Base-by-base conservation (phyloP, 495 filamentous ascomycete genomes). In the Xylaria longipes region DNA sequence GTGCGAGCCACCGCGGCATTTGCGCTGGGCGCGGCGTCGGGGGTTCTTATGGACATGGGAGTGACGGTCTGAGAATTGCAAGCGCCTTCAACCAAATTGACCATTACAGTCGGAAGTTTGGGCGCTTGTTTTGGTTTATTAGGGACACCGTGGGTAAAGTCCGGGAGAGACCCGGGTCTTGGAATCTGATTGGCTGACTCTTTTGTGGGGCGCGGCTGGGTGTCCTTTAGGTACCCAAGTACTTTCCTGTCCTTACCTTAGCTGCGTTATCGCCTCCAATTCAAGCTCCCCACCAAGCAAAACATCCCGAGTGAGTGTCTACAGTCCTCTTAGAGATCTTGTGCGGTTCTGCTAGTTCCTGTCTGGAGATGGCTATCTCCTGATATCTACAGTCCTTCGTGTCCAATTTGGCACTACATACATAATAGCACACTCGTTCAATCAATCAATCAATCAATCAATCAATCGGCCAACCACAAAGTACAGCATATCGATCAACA, bases 41-140 rank as follows among this genome's bases (percentile, higher is more conserved):
- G 80, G 83, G 81, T 82, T 84, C 84, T 82, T 57, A 84, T 81
- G 84, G 82, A 76, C 74, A 81, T 83, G 83, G 82, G 79, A 73
- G 58, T 76, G 80, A 78, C 76, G 68, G 69, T 72, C 68, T 66
- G 79, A 82, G 80, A 82, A 82, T 81, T 79, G 78, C 76, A 78
- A 82, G 83, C 77, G 84, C 77, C 84, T 86, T 80, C 83, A 61
- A 70, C 81, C 79, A 78, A 78, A 57, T 77, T 77, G 78, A 85
- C 84, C 84, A 87, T 82, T 80, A 87, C 84, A 87, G 84, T 80
- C 78, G 69, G 63, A 63, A 33, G 46, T 41, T 31, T 15, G 11
- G 11, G 22, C 1, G 14, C 3, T 0, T 54, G 64, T 50, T 72
- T 64, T 4, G 46, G 17, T 5, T 67, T 79, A 80, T 78, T 75